These are phyloP conservation scores for Epichloe amarillans DNA, from an alignment of 2,329 filamentous ascomycete species.

Conservation along the genomic window DNA sequence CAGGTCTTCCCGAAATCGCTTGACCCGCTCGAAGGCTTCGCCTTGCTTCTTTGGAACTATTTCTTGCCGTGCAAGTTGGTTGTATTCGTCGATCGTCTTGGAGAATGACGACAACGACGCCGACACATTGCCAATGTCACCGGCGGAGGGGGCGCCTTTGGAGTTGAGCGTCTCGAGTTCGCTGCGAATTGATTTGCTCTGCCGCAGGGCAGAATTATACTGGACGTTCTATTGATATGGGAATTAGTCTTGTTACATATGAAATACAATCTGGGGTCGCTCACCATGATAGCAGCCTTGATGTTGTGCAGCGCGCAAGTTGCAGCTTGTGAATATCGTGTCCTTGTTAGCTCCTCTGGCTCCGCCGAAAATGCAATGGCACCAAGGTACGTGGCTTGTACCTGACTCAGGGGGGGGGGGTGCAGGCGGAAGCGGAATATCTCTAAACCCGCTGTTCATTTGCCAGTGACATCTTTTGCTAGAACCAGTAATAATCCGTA, in stretches of 20 bases:
- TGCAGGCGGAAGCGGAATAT: too few species aligned
- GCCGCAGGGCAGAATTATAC: slow-evolving; percentile 76
- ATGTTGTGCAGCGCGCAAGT: not conserved
- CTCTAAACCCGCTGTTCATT: too few species aligned
- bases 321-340: not conserved
- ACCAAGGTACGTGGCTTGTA: not conserved
- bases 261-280: not conserved
- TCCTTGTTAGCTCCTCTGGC: too few species aligned
- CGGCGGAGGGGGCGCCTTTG: slow-evolving; percentile 45
- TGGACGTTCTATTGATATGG: slow-evolving; percentile 50
- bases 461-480: too few species aligned
- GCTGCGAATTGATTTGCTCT: slow-evolving; percentile 65
- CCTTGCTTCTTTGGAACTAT: slow-evolving; percentile 83
- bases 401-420: too few species aligned
- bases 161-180: slow-evolving; percentile 60
- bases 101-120: slow-evolving; percentile 67
- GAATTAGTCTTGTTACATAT: too few species aligned
- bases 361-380: not conserved
- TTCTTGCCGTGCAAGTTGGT: slow-evolving; percentile 71
- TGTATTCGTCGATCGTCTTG: slow-evolving; percentile 87
- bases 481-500: too few species aligned
- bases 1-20: slow-evolving; percentile 74
- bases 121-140: slow-evolving; percentile 54
- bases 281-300: not conserved
- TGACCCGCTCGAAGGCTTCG: slow-evolving; percentile 74